phyloP scores from a whole-genome alignment of 179 eudicot species.

The Nepenthes alata region DNA sequence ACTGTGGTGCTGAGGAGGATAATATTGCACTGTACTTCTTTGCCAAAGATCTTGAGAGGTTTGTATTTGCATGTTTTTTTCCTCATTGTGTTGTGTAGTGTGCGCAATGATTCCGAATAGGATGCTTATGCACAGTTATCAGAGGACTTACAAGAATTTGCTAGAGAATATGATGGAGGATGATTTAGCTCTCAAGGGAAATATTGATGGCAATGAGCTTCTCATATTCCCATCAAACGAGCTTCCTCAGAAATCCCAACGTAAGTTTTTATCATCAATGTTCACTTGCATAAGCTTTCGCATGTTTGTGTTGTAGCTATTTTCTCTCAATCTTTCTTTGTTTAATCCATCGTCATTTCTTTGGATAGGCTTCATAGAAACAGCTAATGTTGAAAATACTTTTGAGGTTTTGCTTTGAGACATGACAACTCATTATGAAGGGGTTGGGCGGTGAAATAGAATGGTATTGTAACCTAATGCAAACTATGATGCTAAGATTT shows the following conservation, averaged over 20 bases:
- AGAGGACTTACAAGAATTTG: constrained; percentile 66
- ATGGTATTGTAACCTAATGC: no score
- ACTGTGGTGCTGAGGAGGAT: constrained; percentile 55
- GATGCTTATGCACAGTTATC: constrained; percentile 43
- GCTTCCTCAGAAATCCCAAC: constrained; percentile 64
- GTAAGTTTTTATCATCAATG: constrained; percentile 35
- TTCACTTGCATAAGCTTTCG: not conserved
- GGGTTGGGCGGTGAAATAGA: no score
- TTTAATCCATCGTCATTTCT: not conserved
- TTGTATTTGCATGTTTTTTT: constrained; percentile 2
- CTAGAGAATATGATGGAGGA: constrained; percentile 70
- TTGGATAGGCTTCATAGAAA: not conserved
- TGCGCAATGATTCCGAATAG: constrained; percentile 1
- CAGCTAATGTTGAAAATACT: not conserved
- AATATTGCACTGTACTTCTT: constrained; percentile 81
- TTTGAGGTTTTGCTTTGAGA: not conserved
- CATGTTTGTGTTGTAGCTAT: not conserved
- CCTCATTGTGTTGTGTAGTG: not conserved
- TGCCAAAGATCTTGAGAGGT: constrained; percentile 88
- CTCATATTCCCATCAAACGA: constrained; percentile 79
- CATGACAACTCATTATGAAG: no score
- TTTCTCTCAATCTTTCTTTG: no score
- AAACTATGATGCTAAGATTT: no score
- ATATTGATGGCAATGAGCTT: constrained; percentile 64
- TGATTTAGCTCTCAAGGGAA: constrained; percentile 77